Base-by-base conservation (phyloP, 2,329 filamentous ascomycete species). In the Colletotrichum sp. region DNA sequence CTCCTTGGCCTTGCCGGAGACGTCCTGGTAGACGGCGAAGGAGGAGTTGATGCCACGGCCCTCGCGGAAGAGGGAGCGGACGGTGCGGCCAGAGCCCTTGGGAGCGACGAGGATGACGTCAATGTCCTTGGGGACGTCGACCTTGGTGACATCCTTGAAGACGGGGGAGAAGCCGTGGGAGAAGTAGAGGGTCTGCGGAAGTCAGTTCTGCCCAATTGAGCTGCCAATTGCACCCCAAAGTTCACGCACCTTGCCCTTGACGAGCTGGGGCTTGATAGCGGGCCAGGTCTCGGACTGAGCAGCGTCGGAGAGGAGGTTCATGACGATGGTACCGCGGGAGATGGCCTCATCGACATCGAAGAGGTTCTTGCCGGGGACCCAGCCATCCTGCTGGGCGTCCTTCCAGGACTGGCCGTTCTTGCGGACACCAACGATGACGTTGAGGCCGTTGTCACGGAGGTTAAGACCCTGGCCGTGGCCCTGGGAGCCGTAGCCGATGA, bases 11-110 rank as follows among this genome's bases (percentile, higher is more conserved):
- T 98, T 95, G 88, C 97, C 97, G 79, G 96, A 98, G 80, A 99
- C 96, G 86, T 99, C 97, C 90, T 99, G 97, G 94, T 88, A 99
- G 89, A 99, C 96, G 87, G 97, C 97, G 84, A 99, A 94, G 85
- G 96, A 99, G 80, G 96, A 98, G 95, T 99, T 99, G 93, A 99
- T 99, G 87, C 97, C 97, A 87, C 97, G 96, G 87, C 97, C 97
- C 92, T 99, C 96, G 84, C 95, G 95, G 96, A 99, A 99, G 86
- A 99, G 95, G 80, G 95, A 95, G 89, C 97, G 96, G 87, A 99
- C 97, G 82, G 97, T 99, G 86, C 97, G 96, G 88, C 97, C 97
- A 86, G 96, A 99, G 85, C 97, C 97, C 93, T 99, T 99, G 89
- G 97, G 97, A 81, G 97, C 97, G 84, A 98, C 96, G 86, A 99